phyloP scores from a whole-genome alignment of 2,329 filamentous ascomycete genomes.

The Sclerotinia minor region DNA sequence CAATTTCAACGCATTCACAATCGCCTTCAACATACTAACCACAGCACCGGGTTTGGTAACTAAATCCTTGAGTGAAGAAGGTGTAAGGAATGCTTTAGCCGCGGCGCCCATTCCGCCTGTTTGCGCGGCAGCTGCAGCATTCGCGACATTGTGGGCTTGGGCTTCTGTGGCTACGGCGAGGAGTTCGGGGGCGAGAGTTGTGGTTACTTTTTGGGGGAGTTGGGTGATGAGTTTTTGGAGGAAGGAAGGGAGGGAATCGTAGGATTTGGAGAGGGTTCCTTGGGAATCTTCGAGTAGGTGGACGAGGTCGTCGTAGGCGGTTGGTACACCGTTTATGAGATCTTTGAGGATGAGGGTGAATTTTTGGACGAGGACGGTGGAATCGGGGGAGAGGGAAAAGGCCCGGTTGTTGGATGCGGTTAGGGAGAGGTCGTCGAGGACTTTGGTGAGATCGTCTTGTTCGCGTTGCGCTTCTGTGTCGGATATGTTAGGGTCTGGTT shows the following conservation, averaged over 20 bases:
- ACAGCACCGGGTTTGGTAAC: constrained; percentile 86
- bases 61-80: constrained; percentile 74
- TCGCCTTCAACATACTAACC: constrained; percentile 81
- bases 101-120: constrained; percentile 50
- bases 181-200: constrained; percentile 75
- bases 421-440: constrained; percentile 83
- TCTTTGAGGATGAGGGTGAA: constrained; percentile 94
- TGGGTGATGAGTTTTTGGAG: constrained; percentile 84
- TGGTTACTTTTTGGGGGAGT: constrained; percentile 78
- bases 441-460: constrained; percentile 69
- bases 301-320: constrained; percentile 86
- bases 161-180: constrained; percentile 77
- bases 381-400: constrained; percentile 81
- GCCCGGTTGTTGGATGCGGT: constrained; percentile 81
- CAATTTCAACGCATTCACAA: constrained; percentile 82
- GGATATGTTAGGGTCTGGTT: constrained; percentile 44
- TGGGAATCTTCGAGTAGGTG: constrained; percentile 61
- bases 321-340: constrained; percentile 86
- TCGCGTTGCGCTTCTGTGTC: constrained; percentile 51
- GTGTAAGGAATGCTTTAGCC: constrained; percentile 66
- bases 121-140: constrained; percentile 27
- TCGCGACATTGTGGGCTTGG: constrained; percentile 45
- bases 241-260: constrained; percentile 70
- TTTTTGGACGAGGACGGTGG: constrained; percentile 73
- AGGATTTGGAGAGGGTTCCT: constrained; percentile 58